Conservation (phyloP, 345 rosid genomes). For the Gossypium raimondii region DNA sequence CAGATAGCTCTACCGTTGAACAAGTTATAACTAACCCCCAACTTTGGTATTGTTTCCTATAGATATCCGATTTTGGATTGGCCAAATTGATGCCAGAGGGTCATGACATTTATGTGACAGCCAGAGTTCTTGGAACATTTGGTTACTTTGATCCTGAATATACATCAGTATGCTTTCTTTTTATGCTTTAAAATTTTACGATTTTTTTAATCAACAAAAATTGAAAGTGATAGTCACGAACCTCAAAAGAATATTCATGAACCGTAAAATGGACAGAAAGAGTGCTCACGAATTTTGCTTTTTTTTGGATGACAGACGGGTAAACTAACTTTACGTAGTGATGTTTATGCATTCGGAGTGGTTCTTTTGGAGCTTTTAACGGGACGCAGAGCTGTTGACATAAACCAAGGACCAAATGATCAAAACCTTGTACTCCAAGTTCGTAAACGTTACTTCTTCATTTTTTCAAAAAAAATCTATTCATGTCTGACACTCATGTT, state of each 20-base stretch:
- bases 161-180: not conserved
- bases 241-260: too few relatives aligned
- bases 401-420: conserved; percentile 77
- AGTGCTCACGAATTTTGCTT: not conserved
- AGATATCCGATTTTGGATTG: conserved; percentile 5
- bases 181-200: too few relatives aligned
- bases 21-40: too few relatives aligned
- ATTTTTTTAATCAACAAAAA: too few relatives aligned
- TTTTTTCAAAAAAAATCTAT: not conserved
- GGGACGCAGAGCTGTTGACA: conserved; percentile 90
- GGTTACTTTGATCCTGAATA: conserved; percentile 4
- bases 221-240: too few relatives aligned
- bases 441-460: not conserved
- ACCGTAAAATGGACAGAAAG: too few relatives aligned
- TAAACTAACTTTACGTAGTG: conserved; percentile 90
- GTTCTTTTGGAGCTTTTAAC: conserved; percentile 93
- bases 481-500: not conserved
- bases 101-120: not conserved
- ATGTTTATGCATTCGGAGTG: conserved; percentile 95
- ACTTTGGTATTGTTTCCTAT: not conserved
- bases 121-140: conserved; percentile 1
- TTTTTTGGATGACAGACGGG: conserved; percentile 59
- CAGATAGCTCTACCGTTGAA: too few relatives aligned
- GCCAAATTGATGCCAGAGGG: conserved; percentile 6
- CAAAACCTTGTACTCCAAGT: conserved; percentile 97